A percentile compares a stretch with the other conserved stretches of the same genome.
phyloP scores from a whole-genome alignment of 2,329 filamentous ascomycete genomes.

The Penicillium sp. region DNA sequence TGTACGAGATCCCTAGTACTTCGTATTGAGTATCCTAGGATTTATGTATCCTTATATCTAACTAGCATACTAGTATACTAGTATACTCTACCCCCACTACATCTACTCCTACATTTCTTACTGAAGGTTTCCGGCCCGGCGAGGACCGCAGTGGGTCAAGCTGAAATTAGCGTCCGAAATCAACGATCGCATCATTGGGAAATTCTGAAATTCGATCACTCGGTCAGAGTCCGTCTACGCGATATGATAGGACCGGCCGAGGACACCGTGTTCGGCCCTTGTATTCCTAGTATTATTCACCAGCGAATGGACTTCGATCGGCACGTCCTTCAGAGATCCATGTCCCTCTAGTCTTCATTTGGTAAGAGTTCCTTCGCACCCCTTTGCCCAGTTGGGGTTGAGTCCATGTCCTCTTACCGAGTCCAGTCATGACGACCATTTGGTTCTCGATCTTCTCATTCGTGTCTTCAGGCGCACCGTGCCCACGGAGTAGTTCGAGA shows the following conservation, averaged over 20 bases:
- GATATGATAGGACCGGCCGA: conserved; percentile 19
- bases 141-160: conserved; percentile 26
- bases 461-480: conserved; percentile 9
- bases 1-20: background rate
- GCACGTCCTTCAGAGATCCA: conserved; percentile 17
- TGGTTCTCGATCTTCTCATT: conserved; percentile 10
- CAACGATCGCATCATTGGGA: conserved; percentile 17
- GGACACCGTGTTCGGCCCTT: conserved; percentile 22
- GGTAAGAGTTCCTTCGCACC: conserved; percentile 7
- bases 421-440: conserved; percentile 14
- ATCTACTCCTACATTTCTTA: conserved; percentile 13
- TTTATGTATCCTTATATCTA: no score
- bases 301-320: conserved; percentile 15
- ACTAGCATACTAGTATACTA: no score
- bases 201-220: conserved; percentile 14
- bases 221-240: conserved; percentile 8
- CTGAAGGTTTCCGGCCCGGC: conserved; percentile 26
- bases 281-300: conserved; percentile 17
- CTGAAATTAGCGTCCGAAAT: conserved; percentile 15
- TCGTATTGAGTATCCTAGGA: conserved; percentile 2
- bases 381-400: background rate
- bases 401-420: conserved; percentile 1
- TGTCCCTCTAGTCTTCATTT: conserved; percentile 7
- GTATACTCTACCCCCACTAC: no score
- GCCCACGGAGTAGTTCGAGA: background rate